Evolutionary conservation across 2,329 filamentous ascomycete species (phyloP).

Genomic region (Madurella mycetomatis): DNA sequence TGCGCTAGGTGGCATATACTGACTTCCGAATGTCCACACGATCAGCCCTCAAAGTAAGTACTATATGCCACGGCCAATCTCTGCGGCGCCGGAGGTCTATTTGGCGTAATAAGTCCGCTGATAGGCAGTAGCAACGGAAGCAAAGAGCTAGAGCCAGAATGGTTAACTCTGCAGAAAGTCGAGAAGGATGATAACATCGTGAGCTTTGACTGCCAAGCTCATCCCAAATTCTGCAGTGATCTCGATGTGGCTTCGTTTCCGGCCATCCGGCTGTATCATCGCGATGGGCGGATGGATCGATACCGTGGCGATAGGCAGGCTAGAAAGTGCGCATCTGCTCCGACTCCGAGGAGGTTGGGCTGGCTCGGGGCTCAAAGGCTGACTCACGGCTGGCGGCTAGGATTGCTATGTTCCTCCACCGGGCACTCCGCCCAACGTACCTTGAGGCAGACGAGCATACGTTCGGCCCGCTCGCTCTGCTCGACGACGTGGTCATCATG

Average conservation of each 20-base stretch:
- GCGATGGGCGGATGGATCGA: conserved; percentile 31
- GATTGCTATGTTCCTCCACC: conserved; percentile 29
- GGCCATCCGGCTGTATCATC: conserved; percentile 40
- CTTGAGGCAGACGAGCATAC: conserved; percentile 28
- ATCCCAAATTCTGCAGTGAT: conserved; percentile 36
- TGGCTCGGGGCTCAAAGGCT: too few relatives aligned
- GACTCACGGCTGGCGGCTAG: conserved; percentile 5
- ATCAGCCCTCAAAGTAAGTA: conserved; percentile 13
- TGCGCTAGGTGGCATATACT: neutral
- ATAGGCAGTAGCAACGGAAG: conserved; percentile 27
- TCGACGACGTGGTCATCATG: conserved; percentile 41
- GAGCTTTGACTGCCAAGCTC: conserved; percentile 40
- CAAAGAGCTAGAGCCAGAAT: conserved; percentile 35
- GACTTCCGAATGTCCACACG: neutral
- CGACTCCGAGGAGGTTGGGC: neutral
- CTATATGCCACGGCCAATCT: neutral
- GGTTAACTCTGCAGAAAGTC: conserved; percentile 28
- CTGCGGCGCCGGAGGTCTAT: too few relatives aligned
- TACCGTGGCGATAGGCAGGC: conserved; percentile 42
- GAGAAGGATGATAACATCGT: conserved; percentile 26
- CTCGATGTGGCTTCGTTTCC: conserved; percentile 42
- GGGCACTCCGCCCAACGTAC: conserved; percentile 28
- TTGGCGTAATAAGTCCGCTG: neutral
- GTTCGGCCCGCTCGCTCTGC: conserved; percentile 31
- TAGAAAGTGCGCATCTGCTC: conserved; percentile 1